phyloP scores from a whole-genome alignment of 1,139 yeast species.

The Yueomyces sp. region DNA sequence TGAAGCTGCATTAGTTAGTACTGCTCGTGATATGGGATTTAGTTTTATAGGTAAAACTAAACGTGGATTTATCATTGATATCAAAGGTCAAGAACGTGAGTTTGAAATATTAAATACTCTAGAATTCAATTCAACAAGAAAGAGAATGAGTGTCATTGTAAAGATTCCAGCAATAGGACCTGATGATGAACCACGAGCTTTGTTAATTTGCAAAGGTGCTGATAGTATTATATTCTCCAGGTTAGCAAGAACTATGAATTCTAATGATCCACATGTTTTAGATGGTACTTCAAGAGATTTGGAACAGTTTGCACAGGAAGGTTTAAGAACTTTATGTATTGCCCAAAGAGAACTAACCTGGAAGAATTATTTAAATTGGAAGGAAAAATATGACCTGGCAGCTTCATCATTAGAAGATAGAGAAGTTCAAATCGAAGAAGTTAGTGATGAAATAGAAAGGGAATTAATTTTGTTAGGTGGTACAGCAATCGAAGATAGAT shows the following conservation, averaged over 20 bases:
- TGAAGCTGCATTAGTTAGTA: slow-evolving; percentile 89
- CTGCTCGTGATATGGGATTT: slow-evolving; percentile 91
- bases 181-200: slow-evolving; percentile 30
- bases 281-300: slow-evolving; percentile 71
- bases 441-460: slow-evolving; percentile 70
- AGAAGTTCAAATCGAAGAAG: slow-evolving; percentile 63
- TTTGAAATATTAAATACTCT: slow-evolving; percentile 65
- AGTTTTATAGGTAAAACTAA: slow-evolving; percentile 67
- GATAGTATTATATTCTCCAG: slow-evolving; percentile 82
- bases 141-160: slow-evolving; percentile 91
- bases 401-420: slow-evolving; percentile 67
- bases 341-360: slow-evolving; percentile 68
- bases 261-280: slow-evolving; percentile 28
- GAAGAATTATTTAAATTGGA: slow-evolving; percentile 56
- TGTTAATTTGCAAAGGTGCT: slow-evolving; percentile 84
- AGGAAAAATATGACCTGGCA: slow-evolving; percentile 56
- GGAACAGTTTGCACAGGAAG: slow-evolving; percentile 90
- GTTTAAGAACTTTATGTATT: slow-evolving; percentile 85
- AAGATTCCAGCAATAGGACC: slow-evolving; percentile 40
- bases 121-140: slow-evolving; percentile 85
- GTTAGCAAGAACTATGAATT: slow-evolving; percentile 29
- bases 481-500: slow-evolving; percentile 92
- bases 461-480: slow-evolving; percentile 77
- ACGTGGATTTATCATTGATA: slow-evolving; percentile 52
- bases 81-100: slow-evolving; percentile 65